These are phyloP conservation scores for Tulasnella calospora DNA, from an alignment of 768 basidiomycete species.

Conservation along the genomic window DNA sequence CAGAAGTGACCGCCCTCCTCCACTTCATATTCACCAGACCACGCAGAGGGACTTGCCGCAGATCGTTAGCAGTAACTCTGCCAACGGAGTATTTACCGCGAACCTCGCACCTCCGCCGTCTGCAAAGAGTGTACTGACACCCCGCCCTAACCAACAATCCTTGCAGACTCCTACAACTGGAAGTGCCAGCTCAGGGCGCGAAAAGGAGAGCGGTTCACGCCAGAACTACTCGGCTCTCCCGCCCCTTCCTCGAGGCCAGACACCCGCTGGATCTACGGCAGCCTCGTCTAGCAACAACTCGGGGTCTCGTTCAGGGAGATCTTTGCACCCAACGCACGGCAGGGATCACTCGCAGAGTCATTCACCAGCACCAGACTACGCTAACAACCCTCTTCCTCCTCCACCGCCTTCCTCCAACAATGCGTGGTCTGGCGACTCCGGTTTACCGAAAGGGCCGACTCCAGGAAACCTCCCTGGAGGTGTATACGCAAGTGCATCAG, in stretches of 20 bases:
- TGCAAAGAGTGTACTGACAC: conserved; percentile 33
- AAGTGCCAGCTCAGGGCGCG: conserved; percentile 36
- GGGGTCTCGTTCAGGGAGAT: conserved; percentile 31
- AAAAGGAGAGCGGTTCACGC: conserved; percentile 34
- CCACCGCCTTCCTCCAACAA: conserved; percentile 32
- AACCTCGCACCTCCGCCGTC: conserved; percentile 37
- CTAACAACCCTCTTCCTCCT: conserved; percentile 38
- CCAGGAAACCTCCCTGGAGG: conserved; percentile 42
- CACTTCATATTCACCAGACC: conserved; percentile 62
- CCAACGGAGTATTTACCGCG: conserved; percentile 33
- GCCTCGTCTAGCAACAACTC: conserved; percentile 39
- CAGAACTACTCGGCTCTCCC: conserved; percentile 60
- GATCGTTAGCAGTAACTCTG: conserved; percentile 51
- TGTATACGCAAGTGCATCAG: conserved; percentile 27
- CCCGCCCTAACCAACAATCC: conserved; percentile 32
- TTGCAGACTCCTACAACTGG: conserved; percentile 16
- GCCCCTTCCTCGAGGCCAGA: conserved; percentile 63
- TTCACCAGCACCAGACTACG: conserved; percentile 43
- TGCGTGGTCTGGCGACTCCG: conserved; percentile 38
- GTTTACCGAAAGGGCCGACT: conserved; percentile 59
- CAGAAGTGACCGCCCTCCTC: conserved; percentile 66
- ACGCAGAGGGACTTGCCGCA: conserved; percentile 63
- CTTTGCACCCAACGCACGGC: conserved; percentile 37
- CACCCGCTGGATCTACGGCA: conserved; percentile 35
- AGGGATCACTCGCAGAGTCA: conserved; percentile 55